Conservation (phyloP, 352 stramenopile genomes). For the Phytophthora agathidicida region DNA sequence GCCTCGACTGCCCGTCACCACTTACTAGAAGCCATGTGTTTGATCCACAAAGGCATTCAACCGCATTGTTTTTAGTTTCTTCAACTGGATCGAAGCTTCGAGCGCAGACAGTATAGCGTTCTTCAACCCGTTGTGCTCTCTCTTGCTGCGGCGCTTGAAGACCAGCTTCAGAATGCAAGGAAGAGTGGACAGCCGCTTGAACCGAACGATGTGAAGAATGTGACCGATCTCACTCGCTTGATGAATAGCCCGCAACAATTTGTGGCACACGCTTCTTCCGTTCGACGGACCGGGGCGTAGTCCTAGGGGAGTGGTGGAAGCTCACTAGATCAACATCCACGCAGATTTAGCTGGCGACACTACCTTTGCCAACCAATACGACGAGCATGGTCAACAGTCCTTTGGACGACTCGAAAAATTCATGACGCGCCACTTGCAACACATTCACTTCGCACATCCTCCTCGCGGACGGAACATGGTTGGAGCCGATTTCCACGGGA, state of each 20-base stretch:
- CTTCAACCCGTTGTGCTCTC: conserved; percentile 26
- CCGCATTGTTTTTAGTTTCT: conserved; percentile 34
- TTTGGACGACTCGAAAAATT: conserved; percentile 33
- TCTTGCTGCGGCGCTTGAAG: conserved; percentile 15
- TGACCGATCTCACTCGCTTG: conserved; percentile 15
- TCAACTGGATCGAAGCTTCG: conserved; percentile 34
- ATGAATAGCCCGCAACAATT: conserved; percentile 18
- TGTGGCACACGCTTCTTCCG: conserved; percentile 29
- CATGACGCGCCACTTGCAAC: conserved; percentile 35
- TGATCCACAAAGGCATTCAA: conserved; percentile 28
- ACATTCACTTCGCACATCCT: conserved; percentile 28
- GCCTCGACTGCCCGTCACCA: conserved; percentile 22
- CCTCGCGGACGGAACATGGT: conserved; percentile 18
- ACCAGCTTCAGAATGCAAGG: background rate
- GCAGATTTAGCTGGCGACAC: conserved; percentile 24
- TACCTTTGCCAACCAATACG: conserved; percentile 24
- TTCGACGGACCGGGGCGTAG: background rate
- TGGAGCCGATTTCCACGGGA: conserved; percentile 18
- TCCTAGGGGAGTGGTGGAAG: conserved; percentile 26
- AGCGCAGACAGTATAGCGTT: conserved; percentile 31
- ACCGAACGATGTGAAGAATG: conserved; percentile 27
- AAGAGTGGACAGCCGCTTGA: background rate
- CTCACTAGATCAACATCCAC: conserved; percentile 28
- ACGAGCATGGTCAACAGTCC: conserved; percentile 30
- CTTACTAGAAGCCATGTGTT: conserved; percentile 35